phyloP scores from a whole-genome alignment of 2,329 filamentous ascomycete species.

The Beauveria scarabaeidicola region DNA sequence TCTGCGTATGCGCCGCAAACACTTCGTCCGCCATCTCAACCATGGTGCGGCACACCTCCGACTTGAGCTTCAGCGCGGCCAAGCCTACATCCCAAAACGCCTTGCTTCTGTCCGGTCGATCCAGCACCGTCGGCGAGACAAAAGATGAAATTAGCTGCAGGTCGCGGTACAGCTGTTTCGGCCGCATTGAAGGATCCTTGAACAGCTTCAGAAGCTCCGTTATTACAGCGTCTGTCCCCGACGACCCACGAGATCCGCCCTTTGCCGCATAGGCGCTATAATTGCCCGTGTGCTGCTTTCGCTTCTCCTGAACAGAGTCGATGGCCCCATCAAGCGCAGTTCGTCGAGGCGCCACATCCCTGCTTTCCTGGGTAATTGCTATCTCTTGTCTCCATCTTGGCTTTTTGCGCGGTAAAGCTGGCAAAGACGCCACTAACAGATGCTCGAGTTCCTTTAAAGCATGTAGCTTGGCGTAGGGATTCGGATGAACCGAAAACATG shows the following conservation, averaged over 20 bases:
- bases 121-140: slow-evolving; percentile 51
- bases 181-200: slow-evolving; percentile 58
- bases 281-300: slow-evolving; percentile 37
- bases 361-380: slow-evolving; percentile 19
- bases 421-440: slow-evolving; percentile 67
- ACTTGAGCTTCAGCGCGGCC: slow-evolving; percentile 80
- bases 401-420: slow-evolving; percentile 26
- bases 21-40: slow-evolving; percentile 53
- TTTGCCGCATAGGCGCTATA: neutral
- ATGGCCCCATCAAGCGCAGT: slow-evolving; percentile 57
- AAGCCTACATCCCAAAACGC: slow-evolving; percentile 87
- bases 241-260: neutral
- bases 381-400: slow-evolving; percentile 19
- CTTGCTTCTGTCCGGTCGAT: slow-evolving; percentile 57
- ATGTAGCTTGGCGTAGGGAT: slow-evolving; percentile 77
- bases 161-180: slow-evolving; percentile 73
- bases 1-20: slow-evolving; percentile 54
- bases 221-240: slow-evolving; percentile 48
- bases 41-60: slow-evolving; percentile 75
- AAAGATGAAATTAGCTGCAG: slow-evolving; percentile 66
- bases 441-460: slow-evolving; percentile 76
- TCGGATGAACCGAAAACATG: slow-evolving; percentile 83
- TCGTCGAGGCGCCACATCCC: slow-evolving; percentile 26
- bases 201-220: slow-evolving; percentile 60
- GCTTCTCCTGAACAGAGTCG: slow-evolving; percentile 60